These are phyloP conservation scores for Rhynchosporium agropyri DNA, from an alignment of 2,329 filamentous ascomycete genomes.

Conservation along the genomic window DNA sequence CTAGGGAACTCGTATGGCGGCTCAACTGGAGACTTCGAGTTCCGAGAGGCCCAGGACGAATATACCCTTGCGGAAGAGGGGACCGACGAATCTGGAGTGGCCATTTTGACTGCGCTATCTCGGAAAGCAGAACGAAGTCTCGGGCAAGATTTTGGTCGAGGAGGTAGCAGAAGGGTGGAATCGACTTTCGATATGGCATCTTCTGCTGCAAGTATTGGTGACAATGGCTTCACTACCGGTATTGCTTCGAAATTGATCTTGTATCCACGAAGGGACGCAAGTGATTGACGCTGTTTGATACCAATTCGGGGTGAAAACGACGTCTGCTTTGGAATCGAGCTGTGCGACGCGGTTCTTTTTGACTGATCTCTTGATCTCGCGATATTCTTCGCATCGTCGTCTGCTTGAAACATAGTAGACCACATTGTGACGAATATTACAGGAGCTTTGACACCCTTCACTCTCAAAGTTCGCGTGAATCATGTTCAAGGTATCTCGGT, in stretches of 20 bases:
- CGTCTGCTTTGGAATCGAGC: background rate
- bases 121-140: background rate
- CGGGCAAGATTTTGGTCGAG: slow-evolving; percentile 15
- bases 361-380: background rate
- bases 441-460: background rate
- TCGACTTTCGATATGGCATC: background rate
- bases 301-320: slow-evolving; percentile 10
- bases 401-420: background rate
- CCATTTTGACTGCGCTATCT: background rate
- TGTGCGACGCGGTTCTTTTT: background rate
- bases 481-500: background rate
- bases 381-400: background rate
- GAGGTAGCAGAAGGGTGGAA: background rate
- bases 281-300: background rate
- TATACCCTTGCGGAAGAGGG: background rate
- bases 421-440: background rate
- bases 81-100: background rate
- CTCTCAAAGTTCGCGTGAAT: background rate
- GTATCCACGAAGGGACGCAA: background rate
- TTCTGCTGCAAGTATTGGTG: background rate
- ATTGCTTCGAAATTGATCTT: background rate
- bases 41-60: background rate
- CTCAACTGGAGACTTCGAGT: background rate
- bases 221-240: background rate
- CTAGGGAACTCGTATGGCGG: background rate